phyloP scores from a whole-genome alignment of 495 filamentous ascomycete species.

The Aspergillus cavernicola region DNA sequence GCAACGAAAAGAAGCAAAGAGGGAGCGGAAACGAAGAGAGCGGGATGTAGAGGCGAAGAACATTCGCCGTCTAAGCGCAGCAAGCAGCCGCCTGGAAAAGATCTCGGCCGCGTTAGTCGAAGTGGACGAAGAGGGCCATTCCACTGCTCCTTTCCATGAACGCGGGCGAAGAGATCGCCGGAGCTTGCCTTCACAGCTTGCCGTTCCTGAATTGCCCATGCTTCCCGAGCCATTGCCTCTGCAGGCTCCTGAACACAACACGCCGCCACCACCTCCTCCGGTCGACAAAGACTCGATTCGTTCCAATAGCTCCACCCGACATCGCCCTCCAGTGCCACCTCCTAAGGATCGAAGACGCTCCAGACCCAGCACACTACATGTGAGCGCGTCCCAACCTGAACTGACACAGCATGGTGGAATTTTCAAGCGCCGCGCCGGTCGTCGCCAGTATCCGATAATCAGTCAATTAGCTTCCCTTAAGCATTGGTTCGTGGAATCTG shows the following conservation, averaged over 20 bases:
- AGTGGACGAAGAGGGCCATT: constrained; percentile 66
- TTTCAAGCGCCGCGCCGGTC: constrained; percentile 49
- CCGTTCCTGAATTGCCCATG: constrained; percentile 64
- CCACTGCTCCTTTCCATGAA: constrained; percentile 31
- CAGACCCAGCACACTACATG: constrained; percentile 73
- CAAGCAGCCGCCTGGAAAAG: constrained; percentile 77
- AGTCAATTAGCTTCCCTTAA: constrained; percentile 83
- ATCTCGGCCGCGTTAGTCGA: constrained; percentile 70
- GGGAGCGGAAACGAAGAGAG: constrained; percentile 83
- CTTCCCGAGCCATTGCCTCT: constrained; percentile 57
- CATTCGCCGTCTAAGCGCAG: constrained; percentile 76
- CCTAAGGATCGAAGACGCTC: constrained; percentile 78
- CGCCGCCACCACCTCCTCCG: constrained; percentile 55
- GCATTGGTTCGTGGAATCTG: constrained; percentile 77
- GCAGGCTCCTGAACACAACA: constrained; percentile 37
- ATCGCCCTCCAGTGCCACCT: constrained; percentile 75
- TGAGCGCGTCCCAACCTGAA: constrained; percentile 70
- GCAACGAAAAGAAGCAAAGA: constrained; percentile 77
- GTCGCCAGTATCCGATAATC: constrained; percentile 66
- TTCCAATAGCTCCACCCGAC: constrained; percentile 64
- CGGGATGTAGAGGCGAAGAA: constrained; percentile 76
- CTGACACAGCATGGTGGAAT: constrained; percentile 53
- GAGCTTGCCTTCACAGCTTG: constrained; percentile 48
- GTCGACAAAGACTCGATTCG: constrained; percentile 75
- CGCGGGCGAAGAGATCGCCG: constrained; percentile 55